Evolutionary conservation across 2,329 filamentous ascomycete species (phyloP), one percentile per base, ranked within the genome.

Genomic region (Colletotrichum zoysiae): DNA sequence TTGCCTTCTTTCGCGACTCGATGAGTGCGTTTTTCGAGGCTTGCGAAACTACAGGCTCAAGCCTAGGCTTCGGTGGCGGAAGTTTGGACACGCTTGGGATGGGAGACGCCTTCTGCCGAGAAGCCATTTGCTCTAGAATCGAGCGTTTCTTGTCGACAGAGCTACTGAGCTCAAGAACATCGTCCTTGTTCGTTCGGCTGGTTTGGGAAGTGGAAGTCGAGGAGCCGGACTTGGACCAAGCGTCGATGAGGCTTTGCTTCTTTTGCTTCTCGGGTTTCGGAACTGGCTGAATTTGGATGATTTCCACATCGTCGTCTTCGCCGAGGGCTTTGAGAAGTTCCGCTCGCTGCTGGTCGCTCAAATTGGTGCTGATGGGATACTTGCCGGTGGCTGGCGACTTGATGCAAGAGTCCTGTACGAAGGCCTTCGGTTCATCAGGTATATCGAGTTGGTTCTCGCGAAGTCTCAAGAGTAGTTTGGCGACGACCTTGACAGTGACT

Each of bases 401-500:
- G 67, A 93, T 85, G 71, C 93, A 90, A 48, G 91, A 90, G 77
- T 91, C 90, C 66, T 88, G 86, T 74, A 95, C 90, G 75, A 88
- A 90, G 42, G 84, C 83, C 38, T 89, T 84, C 2, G 91, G 86
- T 5, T 85, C 85, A 18, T 87, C 79, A 48, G 90, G 88, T 40
- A 97, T 88, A 65, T 91, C 90, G 75, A 97, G 90, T 65, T 89
- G 87, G 61, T 93, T 92, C 75, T 95, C 92, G 51, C 91, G 90
- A n/a, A 99, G 85, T 30, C 94, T 91, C 18, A 89, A 89, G 46
- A 99, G 87, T 70, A 99, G 91, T 79, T 97, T 97, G 76, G 91
- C 90, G 42, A 98, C 89, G 38, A 98, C 88, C 38, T 90, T 91
- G 60, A 97, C 94, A 18, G 95, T 91, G 50, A 94, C 94, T 71